Conservation (phyloP, 2,329 filamentous ascomycete genomes). For the Hymenotorrendiella dingleyae region DNA sequence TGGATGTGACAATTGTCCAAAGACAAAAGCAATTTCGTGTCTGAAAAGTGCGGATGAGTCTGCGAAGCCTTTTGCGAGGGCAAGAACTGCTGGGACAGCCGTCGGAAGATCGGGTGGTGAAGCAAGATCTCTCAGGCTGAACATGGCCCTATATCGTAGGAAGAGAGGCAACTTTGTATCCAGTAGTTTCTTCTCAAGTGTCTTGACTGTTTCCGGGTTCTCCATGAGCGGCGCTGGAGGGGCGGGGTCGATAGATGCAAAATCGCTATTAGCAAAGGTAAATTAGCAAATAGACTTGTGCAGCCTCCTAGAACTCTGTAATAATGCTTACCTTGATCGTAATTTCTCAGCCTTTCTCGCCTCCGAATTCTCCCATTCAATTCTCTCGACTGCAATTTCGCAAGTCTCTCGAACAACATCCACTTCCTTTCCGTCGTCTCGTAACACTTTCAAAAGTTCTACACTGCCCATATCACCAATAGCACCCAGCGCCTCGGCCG, state of each 20-base stretch:
- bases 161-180: slow-evolving; percentile 78
- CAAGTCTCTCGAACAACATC: slow-evolving; percentile 90
- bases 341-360: slow-evolving; percentile 68
- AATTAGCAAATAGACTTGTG: slow-evolving; percentile 12
- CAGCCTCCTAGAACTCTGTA: slow-evolving; percentile 2
- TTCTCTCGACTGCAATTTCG: slow-evolving; percentile 90
- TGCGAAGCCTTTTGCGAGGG: slow-evolving; percentile 76
- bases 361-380: slow-evolving; percentile 84
- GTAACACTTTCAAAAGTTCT: slow-evolving; percentile 63
- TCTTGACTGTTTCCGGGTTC: slow-evolving; percentile 63
- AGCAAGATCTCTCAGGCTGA: slow-evolving; percentile 87
- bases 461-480: slow-evolving; percentile 71
- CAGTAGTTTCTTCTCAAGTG: slow-evolving; percentile 71
- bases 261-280: slow-evolving; percentile 57
- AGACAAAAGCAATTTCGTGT: slow-evolving; percentile 97
- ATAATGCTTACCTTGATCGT: slow-evolving; percentile 62
- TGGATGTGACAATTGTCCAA: slow-evolving; percentile 91
- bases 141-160: slow-evolving; percentile 95
- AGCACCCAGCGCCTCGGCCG: slow-evolving; percentile 88
- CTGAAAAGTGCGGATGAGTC: slow-evolving; percentile 91
- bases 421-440: slow-evolving; percentile 70
- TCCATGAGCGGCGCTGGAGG: slow-evolving; percentile 88
- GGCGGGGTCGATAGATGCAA: slow-evolving; percentile 91
- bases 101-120: slow-evolving; percentile 89
- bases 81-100: slow-evolving; percentile 77